Evolutionary conservation across 345 rosid genomes (phyloP), one percentile per base, ranked within the genome.

Genomic region (Moricandia moricandioides): DNA sequence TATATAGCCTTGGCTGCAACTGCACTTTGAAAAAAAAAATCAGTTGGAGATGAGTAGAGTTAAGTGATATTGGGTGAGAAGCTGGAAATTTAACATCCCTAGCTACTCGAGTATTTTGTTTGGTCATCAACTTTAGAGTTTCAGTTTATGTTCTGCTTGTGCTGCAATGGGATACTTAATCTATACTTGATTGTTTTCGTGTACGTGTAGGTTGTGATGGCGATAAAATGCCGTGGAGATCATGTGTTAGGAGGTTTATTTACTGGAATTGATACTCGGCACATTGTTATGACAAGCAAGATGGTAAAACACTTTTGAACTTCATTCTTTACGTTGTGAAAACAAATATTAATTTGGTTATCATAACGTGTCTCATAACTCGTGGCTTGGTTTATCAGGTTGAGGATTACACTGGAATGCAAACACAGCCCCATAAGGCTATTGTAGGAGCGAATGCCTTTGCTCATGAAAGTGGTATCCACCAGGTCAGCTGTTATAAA

Each of bases 381-480:
- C 1, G 8, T 47, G 62, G 18, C 30, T 67, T 74, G 39, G 5
- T 62, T 34, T 69, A 12, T 27, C 64, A 93, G 97, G 97, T 93
- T 6, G 98, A 93, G 69, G 98, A 91, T 16, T 89, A 85, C 73
- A 87, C 96, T 0, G 98, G 97, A 14, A 80, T 93, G 83, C 85
- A 84, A 1, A 82, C 89, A 45, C 98, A 91, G 82, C 97, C 98
- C 3, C 98, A 93, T 83, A 93, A 93, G 81, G 98, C 97, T 52
- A 88, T 91, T 67, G 96, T 94, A 79, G 95, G 98, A 76, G 96
- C 89, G 11, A 94, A 94, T 85, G 98, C 97, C 78, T 94, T 94
- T 80, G 96, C 96, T 56, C 97, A 94, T 83, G 96, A 91, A 78
- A 94, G 98, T 74, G 97, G 98, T 62, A 87, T 91, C 62, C 98